Evolutionary conservation across 148 eudicot species (phyloP).

Genomic region (Amaranthus palmeri): DNA sequence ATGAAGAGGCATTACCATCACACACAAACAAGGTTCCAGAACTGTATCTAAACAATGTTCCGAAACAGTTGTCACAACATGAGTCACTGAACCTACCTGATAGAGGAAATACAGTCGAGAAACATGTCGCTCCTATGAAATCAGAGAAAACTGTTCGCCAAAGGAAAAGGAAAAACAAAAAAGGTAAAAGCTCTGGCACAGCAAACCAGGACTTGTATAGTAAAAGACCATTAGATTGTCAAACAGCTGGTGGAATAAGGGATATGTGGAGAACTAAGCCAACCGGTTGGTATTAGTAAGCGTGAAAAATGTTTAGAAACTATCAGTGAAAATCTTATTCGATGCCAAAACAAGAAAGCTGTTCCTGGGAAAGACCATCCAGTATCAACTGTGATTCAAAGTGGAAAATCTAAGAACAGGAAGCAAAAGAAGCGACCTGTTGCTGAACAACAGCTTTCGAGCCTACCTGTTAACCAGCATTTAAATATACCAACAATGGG

Average conservation of each 20-base stretch:
- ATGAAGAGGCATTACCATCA: background rate
- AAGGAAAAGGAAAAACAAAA: slow-evolving; percentile 37
- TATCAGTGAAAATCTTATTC: background rate
- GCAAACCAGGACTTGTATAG: slow-evolving; percentile 22
- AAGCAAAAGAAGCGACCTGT: slow-evolving; percentile 22
- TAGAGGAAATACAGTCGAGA: background rate
- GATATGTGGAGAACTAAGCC: slow-evolving; percentile 14
- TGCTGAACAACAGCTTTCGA: background rate
- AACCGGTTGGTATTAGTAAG: background rate
- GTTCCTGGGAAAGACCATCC: background rate
- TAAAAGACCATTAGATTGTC: slow-evolving; percentile 17
- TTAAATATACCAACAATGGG: background rate
- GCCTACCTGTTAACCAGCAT: background rate
- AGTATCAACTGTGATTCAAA: background rate
- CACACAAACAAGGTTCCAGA: background rate
- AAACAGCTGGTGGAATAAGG: slow-evolving; percentile 16
- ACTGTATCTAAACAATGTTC: background rate
- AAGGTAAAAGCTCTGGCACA: slow-evolving; percentile 29
- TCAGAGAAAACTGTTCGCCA: slow-evolving; percentile 24
- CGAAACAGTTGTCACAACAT: slow-evolving; percentile 7
- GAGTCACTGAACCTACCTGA: slow-evolving; percentile 3
- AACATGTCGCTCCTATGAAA: background rate
- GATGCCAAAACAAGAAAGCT: slow-evolving; percentile 3
- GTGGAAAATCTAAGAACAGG: background rate
- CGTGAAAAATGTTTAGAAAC: slow-evolving; percentile 5